Evolutionary conservation across 192 early-diverging fungal species (phyloP).

Genomic region (Backusella tuberculispora): DNA sequence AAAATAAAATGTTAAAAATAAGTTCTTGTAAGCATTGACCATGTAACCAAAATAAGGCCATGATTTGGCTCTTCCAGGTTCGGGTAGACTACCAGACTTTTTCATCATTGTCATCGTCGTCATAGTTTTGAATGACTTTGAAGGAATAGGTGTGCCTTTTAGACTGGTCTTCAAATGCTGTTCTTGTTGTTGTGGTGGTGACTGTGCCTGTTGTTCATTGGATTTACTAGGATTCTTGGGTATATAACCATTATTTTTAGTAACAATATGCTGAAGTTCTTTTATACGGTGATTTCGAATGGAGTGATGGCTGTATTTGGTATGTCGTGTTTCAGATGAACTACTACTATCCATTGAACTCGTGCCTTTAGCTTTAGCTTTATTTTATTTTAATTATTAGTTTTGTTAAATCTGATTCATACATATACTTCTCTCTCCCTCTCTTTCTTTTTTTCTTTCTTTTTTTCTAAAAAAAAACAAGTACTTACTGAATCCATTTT

Average conservation of each 20-base stretch:
- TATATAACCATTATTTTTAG: not conserved
- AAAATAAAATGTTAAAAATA: constrained; percentile 40
- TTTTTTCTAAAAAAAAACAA: not conserved
- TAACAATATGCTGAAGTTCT: not conserved
- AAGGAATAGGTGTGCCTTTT: too few species aligned
- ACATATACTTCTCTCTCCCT: too few species aligned
- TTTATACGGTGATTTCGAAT: not conserved
- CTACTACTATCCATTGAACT: not conserved
- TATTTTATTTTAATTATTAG: too few species aligned
- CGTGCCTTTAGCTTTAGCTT: not conserved
- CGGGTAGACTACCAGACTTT: not conserved
- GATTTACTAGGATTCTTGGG: too few species aligned
- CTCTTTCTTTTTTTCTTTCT: not conserved
- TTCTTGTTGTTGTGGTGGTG: too few species aligned
- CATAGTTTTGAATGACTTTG: not conserved
- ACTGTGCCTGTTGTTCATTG: too few species aligned
- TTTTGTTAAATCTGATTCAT: too few species aligned
- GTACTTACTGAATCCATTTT: not conserved
- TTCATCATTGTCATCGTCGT: not conserved
- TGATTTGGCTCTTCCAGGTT: not conserved
- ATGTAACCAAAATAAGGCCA: constrained; percentile 23
- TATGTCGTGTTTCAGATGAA: not conserved
- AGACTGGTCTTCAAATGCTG: not conserved
- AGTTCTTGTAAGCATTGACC: constrained; percentile 22
- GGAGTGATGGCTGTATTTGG: not conserved